Percentiles rank a stretch among this genome's conserved stretches.
phyloP scores from a whole-genome alignment of 1,139 yeast genomes.

The Kluyveromyces sp. region DNA sequence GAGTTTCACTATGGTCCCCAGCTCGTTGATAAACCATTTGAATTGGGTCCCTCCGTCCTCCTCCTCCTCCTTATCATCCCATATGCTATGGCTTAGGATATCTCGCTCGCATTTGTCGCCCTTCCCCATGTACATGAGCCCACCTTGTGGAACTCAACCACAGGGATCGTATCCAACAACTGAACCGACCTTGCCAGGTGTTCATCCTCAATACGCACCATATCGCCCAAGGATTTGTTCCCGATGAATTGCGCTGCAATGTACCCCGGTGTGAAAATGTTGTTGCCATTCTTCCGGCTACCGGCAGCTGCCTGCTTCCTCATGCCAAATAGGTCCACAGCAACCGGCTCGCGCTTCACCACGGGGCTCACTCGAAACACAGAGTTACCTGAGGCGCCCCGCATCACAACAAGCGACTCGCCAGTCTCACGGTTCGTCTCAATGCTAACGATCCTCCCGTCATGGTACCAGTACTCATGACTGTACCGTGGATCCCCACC shows the following conservation, averaged over 20 bases:
- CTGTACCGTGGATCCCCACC: constrained; percentile 26
- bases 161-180: constrained; percentile 68
- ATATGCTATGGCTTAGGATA: constrained; percentile 47
- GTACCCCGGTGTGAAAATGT: constrained; percentile 1
- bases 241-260: not conserved
- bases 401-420: constrained; percentile 41
- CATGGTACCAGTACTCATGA: constrained; percentile 52
- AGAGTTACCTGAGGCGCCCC: constrained; percentile 64
- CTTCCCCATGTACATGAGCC: constrained; percentile 65
- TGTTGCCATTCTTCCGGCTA: not conserved
- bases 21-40: constrained; percentile 45
- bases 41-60: constrained; percentile 55
- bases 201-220: not conserved
- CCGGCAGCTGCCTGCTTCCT: not conserved
- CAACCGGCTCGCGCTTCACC: constrained; percentile 9
- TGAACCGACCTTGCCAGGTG: constrained; percentile 43
- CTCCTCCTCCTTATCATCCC: no score
- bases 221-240: not conserved
- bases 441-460: constrained; percentile 50
- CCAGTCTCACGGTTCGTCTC: constrained; percentile 50
- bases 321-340: not conserved
- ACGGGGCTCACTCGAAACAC: constrained; percentile 42
- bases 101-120: constrained; percentile 58
- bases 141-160: constrained; percentile 69
- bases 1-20: constrained; percentile 55